phyloP scores from a whole-genome alignment of 345 rosid genomes.

The Viola odorata region DNA sequence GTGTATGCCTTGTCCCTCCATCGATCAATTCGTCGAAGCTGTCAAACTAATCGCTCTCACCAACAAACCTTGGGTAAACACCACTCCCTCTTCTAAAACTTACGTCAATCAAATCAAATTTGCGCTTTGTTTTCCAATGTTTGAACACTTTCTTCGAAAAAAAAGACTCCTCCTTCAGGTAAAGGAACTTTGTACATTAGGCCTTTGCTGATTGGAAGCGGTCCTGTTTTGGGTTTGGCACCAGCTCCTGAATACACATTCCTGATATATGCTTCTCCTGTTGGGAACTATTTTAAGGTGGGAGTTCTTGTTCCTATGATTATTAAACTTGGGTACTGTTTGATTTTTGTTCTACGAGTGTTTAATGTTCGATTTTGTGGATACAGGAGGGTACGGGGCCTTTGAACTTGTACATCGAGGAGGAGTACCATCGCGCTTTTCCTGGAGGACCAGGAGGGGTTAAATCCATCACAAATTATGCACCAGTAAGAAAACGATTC shows the following conservation, averaged over 20 bases:
- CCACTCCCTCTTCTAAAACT: neutral
- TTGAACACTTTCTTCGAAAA: neutral
- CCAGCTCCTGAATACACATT: conserved; percentile 51
- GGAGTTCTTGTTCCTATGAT: neutral
- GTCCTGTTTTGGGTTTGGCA: conserved; percentile 39
- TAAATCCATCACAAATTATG: conserved; percentile 34
- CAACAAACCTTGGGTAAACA: conserved; percentile 73
- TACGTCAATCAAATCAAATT: neutral
- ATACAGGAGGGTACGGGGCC: conserved; percentile 29
- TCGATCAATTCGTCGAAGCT: conserved; percentile 63
- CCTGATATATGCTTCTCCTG: conserved; percentile 59
- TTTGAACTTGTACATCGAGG: conserved; percentile 24
- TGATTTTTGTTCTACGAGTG: neutral
- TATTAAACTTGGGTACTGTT: neutral
- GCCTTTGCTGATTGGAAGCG: conserved; percentile 48
- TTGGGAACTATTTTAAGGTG: conserved; percentile 79
- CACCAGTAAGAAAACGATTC: conserved; percentile 43
- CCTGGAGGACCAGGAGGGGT: conserved; percentile 37
- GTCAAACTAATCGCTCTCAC: conserved; percentile 62
- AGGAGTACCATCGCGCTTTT: conserved; percentile 30
- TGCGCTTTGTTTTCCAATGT: neutral
- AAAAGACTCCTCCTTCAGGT: conserved; percentile 44
- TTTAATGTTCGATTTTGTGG: no score
- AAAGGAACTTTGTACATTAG: conserved; percentile 50
- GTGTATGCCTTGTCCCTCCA: conserved; percentile 81